Evolutionary conservation across 208 protist species (phyloP).

Genomic region (Leishmania turanica): DNA sequence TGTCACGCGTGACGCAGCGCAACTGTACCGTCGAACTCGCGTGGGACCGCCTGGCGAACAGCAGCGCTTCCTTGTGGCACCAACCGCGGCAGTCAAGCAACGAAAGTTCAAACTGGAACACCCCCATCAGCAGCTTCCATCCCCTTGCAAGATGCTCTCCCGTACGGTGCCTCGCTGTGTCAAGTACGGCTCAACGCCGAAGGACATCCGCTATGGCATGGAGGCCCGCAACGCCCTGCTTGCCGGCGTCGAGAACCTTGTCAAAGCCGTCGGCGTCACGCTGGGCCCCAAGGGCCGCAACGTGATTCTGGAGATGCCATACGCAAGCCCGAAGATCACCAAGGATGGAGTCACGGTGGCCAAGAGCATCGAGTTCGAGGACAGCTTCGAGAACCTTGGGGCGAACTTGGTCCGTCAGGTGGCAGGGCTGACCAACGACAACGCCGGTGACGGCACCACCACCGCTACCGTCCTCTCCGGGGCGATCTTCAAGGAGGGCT

Average conservation of each 20-base stretch:
- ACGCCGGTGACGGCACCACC: slow-evolving; percentile 99
- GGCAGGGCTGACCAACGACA: slow-evolving; percentile 98
- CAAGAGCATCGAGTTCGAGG: slow-evolving; percentile 98
- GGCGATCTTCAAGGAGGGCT: slow-evolving; percentile 98
- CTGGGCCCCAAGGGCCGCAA: slow-evolving; percentile 99
- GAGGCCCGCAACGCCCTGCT: slow-evolving; percentile 95
- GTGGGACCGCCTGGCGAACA: neutral
- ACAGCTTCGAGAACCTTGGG: slow-evolving; percentile 98
- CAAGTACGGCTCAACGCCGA: slow-evolving; percentile 91
- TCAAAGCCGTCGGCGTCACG: slow-evolving; percentile 97
- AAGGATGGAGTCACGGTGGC: slow-evolving; percentile 99
- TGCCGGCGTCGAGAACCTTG: slow-evolving; percentile 96
- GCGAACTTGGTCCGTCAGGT: slow-evolving; percentile 97
- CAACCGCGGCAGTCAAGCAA: neutral
- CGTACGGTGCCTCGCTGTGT: slow-evolving; percentile 42
- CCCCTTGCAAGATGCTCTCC: slow-evolving; percentile 27
- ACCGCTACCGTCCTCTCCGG: slow-evolving; percentile 98
- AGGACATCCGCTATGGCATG: slow-evolving; percentile 97
- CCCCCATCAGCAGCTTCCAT: neutral
- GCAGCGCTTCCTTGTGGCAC: neutral
- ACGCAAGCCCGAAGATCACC: slow-evolving; percentile 99
- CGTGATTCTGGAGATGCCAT: slow-evolving; percentile 98
- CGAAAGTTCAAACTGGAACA: neutral
- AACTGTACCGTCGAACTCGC: neutral
- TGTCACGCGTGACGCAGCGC: neutral